phyloP scores from a whole-genome alignment of 176 grass and related monocot genomes.

The Musa beccarii region DNA sequence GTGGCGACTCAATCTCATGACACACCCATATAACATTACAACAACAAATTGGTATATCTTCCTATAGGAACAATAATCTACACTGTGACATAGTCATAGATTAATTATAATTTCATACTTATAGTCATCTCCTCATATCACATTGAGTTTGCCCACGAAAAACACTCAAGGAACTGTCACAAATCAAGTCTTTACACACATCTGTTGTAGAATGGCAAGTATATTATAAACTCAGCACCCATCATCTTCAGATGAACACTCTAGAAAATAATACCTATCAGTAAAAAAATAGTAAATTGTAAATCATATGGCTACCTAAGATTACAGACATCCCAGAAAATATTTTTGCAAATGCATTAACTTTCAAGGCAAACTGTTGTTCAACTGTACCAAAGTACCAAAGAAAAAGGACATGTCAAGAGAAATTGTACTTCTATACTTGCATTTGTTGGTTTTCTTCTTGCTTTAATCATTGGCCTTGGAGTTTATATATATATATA shows the following conservation, averaged over 20 bases:
- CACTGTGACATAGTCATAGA: too few species aligned
- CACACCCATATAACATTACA: too few species aligned
- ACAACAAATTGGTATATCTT: too few species aligned
- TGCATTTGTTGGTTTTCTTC: too few species aligned
- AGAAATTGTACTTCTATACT: too few species aligned
- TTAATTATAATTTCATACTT: neutral
- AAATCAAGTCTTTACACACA: neutral
- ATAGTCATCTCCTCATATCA: neutral
- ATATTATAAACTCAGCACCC: neutral
- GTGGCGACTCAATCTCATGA: too few species aligned
- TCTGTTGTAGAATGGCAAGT: neutral
- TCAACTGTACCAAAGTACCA: neutral
- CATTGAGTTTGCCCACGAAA: neutral
- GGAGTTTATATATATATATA: too few species aligned
- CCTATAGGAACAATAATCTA: too few species aligned
- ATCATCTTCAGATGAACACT: neutral
- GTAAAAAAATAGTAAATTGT: neutral
- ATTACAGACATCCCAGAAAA: neutral
- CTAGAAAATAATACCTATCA: neutral
- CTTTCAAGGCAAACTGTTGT: neutral
- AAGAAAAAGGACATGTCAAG: neutral
- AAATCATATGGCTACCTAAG: neutral
- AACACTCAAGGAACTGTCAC: neutral
- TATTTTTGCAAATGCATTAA: neutral
- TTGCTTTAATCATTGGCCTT: too few species aligned